Base-by-base conservation (phyloP, 1,139 yeast species). In the Suhomyces guaymorum region DNA sequence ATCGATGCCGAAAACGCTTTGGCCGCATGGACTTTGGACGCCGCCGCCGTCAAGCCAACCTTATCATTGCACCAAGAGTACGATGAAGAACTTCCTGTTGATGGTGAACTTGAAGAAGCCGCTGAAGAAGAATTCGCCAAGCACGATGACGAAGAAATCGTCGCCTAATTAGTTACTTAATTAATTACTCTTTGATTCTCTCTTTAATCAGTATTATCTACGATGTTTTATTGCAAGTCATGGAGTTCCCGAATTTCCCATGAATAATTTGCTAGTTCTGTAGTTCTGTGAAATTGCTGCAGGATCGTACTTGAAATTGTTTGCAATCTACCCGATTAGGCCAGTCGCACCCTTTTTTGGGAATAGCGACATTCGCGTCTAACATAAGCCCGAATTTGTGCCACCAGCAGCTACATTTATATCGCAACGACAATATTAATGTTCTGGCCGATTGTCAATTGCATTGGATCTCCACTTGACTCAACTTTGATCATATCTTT, bases 1-100 rank as follows among this genome's bases (percentile, higher is more conserved):
- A 85, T 89, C 59, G 98, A 92, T 65, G 95, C 96, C 52, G 98
- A 92, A 74, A 85, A 82, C 54, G 96, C 97, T 41, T 79, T 92
- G 61, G 92, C 94, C 52, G 80, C 89, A 49, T 92, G 97, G 98
- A 92, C 97, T 51, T 76, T 89, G 59, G 97, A 90, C 68, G 79
- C 87, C 54, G 96, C 97, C 50, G 89, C 82, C 51, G 96, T 90
- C 55, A 90, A 86, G 77, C 97, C 97, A 54, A 80, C 96, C 45
- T 76, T 90, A 57, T 84, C 95, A 36, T 81, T 89, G 61, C 89
- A 86, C 64, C 90, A 87, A 59, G 83, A 76, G 37, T 82, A 78
- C 47, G 80, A 78, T 50, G 81, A 74, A 38, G 85, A 79, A 46
- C 82, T 77, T 38, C 80, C 70, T 46, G 73, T 75, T 49, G 77